Conservation (phyloP, 2,329 filamentous ascomycete species). For the Arthrinium phaeospermum region DNA sequence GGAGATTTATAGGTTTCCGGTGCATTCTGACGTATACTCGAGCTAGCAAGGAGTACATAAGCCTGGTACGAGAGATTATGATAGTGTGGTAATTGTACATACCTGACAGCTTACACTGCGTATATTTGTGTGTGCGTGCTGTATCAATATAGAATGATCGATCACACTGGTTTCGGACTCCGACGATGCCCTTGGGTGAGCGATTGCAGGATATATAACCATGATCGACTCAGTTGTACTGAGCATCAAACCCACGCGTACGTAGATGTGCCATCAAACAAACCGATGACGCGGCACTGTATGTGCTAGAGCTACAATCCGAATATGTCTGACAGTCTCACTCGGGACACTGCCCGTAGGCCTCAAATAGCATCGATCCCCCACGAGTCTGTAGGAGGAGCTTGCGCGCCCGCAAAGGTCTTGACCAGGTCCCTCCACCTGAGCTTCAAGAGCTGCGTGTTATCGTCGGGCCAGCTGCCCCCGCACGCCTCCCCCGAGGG, state of each 20-base stretch:
- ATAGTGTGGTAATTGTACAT: background rate
- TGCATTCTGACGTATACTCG: background rate
- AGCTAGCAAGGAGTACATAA: background rate
- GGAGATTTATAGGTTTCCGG: background rate
- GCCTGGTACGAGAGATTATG: background rate
- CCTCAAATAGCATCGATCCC: background rate
- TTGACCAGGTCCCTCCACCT: constrained; percentile 29
- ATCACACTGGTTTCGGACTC: background rate
- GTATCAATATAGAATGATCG: background rate
- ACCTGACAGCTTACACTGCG: background rate
- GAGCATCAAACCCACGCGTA: background rate
- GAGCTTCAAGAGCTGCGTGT: constrained; percentile 29
- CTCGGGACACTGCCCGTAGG: background rate
- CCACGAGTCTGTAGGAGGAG: background rate
- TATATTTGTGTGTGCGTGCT: background rate
- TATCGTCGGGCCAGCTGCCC: constrained; percentile 32
- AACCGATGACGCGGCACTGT: background rate
- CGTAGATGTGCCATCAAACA: background rate
- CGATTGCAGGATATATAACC: background rate
- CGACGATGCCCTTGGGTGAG: background rate
- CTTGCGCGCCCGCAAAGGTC: constrained; percentile 25
- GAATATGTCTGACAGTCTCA: background rate
- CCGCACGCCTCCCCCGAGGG: constrained; percentile 28
- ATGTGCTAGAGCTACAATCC: background rate
- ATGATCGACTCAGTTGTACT: background rate